phyloP scores from a whole-genome alignment of 1,284 basidiomycete species.

The Trametes versicolor region DNA sequence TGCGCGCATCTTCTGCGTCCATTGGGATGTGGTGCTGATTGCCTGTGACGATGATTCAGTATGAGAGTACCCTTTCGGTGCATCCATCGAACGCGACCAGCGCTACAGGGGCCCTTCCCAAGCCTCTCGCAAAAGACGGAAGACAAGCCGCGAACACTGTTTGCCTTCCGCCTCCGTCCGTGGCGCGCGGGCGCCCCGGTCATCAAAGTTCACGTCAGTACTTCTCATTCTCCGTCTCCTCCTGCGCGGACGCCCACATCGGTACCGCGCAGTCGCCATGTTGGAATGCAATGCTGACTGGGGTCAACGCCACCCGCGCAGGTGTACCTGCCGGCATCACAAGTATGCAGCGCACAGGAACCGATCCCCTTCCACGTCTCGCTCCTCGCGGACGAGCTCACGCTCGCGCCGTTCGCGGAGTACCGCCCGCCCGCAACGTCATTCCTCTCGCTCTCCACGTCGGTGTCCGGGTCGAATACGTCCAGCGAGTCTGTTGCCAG shows the following conservation, averaged over 20 bases:
- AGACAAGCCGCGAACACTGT: slow-evolving; percentile 36
- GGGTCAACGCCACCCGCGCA: slow-evolving; percentile 16
- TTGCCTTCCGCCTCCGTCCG: slow-evolving; percentile 33
- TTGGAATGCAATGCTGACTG: slow-evolving; percentile 16
- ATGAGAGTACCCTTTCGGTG: slow-evolving; percentile 33
- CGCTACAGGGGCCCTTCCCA: slow-evolving; percentile 36
- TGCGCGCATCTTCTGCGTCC: neutral
- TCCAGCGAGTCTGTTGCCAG: slow-evolving; percentile 31
- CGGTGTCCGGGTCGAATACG: slow-evolving; percentile 11
- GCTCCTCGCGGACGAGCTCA: slow-evolving; percentile 40
- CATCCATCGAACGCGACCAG: slow-evolving; percentile 34
- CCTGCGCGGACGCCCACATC: no score
- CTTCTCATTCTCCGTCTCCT: neutral
- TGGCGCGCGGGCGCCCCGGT: slow-evolving; percentile 20
- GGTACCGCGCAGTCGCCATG: neutral
- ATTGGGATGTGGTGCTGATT: neutral
- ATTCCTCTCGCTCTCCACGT: slow-evolving; percentile 41
- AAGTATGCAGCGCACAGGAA: slow-evolving; percentile 40
- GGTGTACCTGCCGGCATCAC: slow-evolving; percentile 43
- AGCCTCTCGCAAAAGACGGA: slow-evolving; percentile 24
- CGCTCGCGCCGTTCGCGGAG: slow-evolving; percentile 39
- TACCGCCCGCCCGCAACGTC: slow-evolving; percentile 40
- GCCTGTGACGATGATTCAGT: slow-evolving; percentile 28
- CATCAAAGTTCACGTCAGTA: slow-evolving; percentile 38
- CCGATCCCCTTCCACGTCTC: slow-evolving; percentile 45